Evolutionary conservation across 2,329 filamentous ascomycete species (phyloP).

Genomic region (Hawksworthiomyces lignivorus): DNA sequence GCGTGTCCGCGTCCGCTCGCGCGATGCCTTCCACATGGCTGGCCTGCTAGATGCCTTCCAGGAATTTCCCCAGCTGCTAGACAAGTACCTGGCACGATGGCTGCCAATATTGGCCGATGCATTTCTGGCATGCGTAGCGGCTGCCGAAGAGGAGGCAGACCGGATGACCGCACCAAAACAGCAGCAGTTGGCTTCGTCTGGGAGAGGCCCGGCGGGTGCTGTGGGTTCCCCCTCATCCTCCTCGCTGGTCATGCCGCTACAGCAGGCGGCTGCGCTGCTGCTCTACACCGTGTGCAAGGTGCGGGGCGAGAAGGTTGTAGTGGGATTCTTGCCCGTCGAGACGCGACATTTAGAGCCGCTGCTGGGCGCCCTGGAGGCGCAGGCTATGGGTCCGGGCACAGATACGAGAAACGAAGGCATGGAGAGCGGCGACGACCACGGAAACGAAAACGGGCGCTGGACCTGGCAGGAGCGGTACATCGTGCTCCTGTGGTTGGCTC

Average conservation of each 20-base stretch:
- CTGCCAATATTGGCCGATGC: constrained; percentile 68
- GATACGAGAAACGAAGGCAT: constrained; percentile 5
- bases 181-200: not conserved
- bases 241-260: constrained; percentile 45
- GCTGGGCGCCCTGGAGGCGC: constrained; percentile 63
- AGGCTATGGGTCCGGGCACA: constrained; percentile 30
- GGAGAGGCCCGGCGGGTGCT: not conserved
- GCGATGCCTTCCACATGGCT: constrained; percentile 18
- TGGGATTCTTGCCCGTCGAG: constrained; percentile 86
- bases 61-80: constrained; percentile 88
- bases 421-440: not conserved
- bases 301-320: constrained; percentile 84
- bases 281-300: constrained; percentile 93
- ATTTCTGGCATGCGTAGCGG: constrained; percentile 51
- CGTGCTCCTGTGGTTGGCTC: constrained; percentile 78
- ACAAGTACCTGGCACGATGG: constrained; percentile 70
- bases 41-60: constrained; percentile 76
- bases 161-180: constrained; percentile 16
- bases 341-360: constrained; percentile 76
- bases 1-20: constrained; percentile 7
- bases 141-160: too few species aligned
- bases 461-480: constrained; percentile 87
- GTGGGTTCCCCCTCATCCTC: constrained; percentile 22
- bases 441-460: constrained; percentile 30
- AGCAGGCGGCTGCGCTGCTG: constrained; percentile 67